Evolutionary conservation across 106 monocot species (phyloP).

Genomic region (Triglochin maritima): DNA sequence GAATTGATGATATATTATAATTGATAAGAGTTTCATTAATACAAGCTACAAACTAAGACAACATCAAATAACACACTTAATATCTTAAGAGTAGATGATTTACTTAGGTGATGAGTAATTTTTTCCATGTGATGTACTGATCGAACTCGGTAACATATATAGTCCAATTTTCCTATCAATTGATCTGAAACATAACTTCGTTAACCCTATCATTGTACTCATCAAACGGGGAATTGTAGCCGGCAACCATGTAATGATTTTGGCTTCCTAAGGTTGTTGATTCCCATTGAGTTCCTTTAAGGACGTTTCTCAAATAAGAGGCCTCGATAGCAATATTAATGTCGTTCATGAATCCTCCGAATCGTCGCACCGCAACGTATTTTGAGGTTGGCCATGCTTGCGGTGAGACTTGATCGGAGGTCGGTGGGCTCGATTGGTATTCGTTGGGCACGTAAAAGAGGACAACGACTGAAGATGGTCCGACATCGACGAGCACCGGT

Average conservation of each 20-base stretch:
- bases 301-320: not conserved
- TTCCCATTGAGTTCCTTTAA: conserved; percentile 13
- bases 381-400: not conserved
- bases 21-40: no score
- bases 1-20: no score
- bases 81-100: no score
- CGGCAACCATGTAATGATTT: conserved; percentile 10
- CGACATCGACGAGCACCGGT: conserved; percentile 15
- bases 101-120: no score
- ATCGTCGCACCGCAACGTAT: conserved; percentile 15
- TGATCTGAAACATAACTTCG: conserved; percentile 18
- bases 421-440: conserved; percentile 8
- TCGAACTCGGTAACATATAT: no score
- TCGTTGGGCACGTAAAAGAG: conserved; percentile 16
- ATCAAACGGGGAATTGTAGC: conserved; percentile 20
- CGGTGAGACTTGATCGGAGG: conserved; percentile 2
- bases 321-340: conserved; percentile 4
- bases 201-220: conserved; percentile 11
- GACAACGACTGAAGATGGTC: conserved; percentile 6
- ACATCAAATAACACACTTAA: no score
- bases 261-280: not conserved
- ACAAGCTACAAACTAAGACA: no score
- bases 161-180: no score
- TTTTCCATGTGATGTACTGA: no score
- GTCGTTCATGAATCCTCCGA: conserved; percentile 14